Conservation (phyloP, 148 eudicot species). For the Diospyros lotus region DNA sequence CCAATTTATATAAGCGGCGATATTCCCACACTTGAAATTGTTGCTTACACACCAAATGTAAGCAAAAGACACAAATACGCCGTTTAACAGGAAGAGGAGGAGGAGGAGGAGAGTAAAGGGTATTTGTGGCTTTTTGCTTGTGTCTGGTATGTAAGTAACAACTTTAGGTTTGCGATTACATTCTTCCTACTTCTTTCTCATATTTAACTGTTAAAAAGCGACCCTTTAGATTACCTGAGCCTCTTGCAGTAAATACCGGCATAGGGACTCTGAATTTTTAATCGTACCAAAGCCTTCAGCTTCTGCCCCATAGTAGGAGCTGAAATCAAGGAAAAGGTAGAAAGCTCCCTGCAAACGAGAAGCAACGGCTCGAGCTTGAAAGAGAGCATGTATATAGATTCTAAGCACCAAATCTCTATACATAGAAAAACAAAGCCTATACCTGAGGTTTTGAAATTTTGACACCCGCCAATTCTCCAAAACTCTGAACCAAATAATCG, state of each 20-base stretch:
- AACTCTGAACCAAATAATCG: slow-evolving; percentile 71
- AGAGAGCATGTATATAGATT: not conserved
- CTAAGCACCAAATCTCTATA: not conserved
- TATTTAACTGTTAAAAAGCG: too few species aligned
- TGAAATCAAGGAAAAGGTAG: slow-evolving; percentile 88
- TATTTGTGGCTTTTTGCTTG: too few species aligned
- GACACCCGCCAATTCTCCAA: slow-evolving; percentile 74
- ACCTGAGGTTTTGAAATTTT: slow-evolving; percentile 91
- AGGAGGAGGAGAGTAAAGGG: too few species aligned
- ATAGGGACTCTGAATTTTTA: slow-evolving; percentile 74
- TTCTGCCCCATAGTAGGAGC: slow-evolving; percentile 68
- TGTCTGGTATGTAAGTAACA: too few species aligned
- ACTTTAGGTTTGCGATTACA: too few species aligned
- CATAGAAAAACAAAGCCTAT: not conserved
- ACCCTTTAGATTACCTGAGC: slow-evolving; percentile 53
- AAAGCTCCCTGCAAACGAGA: slow-evolving; percentile 86
- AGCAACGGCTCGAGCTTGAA: not conserved
- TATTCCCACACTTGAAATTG: too few species aligned
- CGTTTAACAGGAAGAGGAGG: too few species aligned
- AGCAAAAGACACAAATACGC: too few species aligned
- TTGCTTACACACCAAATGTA: too few species aligned
- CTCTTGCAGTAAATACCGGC: slow-evolving; percentile 83
- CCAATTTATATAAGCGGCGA: too few species aligned
- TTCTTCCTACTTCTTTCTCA: too few species aligned
- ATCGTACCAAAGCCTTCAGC: slow-evolving; percentile 80